A percentile compares a stretch with the other conserved stretches of the same genome.
These are phyloP conservation scores for Myxozyma vanderwaltii DNA, from an alignment of 805 yeast genomes.

Conservation along the genomic window DNA sequence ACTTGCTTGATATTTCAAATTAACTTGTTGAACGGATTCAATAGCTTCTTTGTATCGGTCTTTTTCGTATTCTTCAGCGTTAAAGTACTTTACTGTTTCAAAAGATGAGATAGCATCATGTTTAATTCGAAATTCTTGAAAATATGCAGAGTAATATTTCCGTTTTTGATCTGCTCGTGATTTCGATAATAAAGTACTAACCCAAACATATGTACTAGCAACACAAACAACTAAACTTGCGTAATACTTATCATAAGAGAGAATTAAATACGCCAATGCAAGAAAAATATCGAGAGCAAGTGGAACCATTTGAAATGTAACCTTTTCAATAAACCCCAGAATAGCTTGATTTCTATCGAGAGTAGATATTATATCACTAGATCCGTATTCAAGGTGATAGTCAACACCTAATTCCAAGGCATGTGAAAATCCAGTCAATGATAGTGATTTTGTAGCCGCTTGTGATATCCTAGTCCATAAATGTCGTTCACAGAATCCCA, in stretches of 20 bases:
- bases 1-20: slow-evolving; percentile 15
- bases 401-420: slow-evolving; percentile 26
- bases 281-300: slow-evolving; percentile 23
- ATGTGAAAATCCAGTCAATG: slow-evolving; percentile 23
- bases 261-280: slow-evolving; percentile 27
- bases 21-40: slow-evolving; percentile 10
- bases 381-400: slow-evolving; percentile 24
- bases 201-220: slow-evolving; percentile 25
- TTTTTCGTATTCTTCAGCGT: slow-evolving; percentile 29
- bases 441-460: slow-evolving; percentile 20
- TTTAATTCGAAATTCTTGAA: slow-evolving; percentile 15
- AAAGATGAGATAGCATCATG: slow-evolving; percentile 27
- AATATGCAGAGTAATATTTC: slow-evolving; percentile 10
- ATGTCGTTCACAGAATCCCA: slow-evolving; percentile 21
- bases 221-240: slow-evolving; percentile 20
- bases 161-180: slow-evolving; percentile 19
- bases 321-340: slow-evolving; percentile 25
- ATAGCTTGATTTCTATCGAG: slow-evolving; percentile 24
- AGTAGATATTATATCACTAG: slow-evolving; percentile 21
- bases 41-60: slow-evolving; percentile 26
- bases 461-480: slow-evolving; percentile 29
- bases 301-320: slow-evolving; percentile 29
- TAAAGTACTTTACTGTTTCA: slow-evolving; percentile 33
- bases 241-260: slow-evolving; percentile 23
- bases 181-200: slow-evolving; percentile 18